Conservation (phyloP, 2,329 filamentous ascomycete species). For the Parafenestella ontariensis region DNA sequence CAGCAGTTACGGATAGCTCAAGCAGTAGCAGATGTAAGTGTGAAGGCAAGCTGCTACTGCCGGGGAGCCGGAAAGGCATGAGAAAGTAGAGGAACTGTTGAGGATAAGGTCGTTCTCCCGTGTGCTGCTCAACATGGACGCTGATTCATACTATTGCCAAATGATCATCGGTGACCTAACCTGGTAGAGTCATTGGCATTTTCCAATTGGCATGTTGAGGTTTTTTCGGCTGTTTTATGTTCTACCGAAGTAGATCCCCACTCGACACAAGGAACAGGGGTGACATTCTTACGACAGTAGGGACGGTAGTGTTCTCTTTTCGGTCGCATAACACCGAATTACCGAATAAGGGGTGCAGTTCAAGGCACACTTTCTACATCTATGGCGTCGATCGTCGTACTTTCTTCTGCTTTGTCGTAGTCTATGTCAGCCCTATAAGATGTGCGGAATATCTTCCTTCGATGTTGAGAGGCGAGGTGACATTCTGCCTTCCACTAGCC, state of each 20-base stretch:
- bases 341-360: neutral
- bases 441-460: neutral
- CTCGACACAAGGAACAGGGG: neutral
- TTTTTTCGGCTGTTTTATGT: neutral
- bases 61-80: constrained; percentile 16
- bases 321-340: neutral
- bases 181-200: neutral
- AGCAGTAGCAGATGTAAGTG: constrained; percentile 65
- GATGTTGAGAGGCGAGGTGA: neutral
- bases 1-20: constrained; percentile 61
- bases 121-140: neutral
- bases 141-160: neutral
- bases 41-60: constrained; percentile 67
- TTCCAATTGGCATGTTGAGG: neutral
- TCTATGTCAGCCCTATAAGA: neutral
- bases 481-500: neutral
- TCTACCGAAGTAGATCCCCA: neutral
- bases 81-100: neutral
- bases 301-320: neutral
- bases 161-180: neutral
- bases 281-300: neutral
- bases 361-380: neutral
- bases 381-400: neutral
- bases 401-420: neutral
- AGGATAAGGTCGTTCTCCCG: too few relatives aligned